phyloP scores from a whole-genome alignment of 768 basidiomycete genomes.

The Cantharellus cinnabarinus region DNA sequence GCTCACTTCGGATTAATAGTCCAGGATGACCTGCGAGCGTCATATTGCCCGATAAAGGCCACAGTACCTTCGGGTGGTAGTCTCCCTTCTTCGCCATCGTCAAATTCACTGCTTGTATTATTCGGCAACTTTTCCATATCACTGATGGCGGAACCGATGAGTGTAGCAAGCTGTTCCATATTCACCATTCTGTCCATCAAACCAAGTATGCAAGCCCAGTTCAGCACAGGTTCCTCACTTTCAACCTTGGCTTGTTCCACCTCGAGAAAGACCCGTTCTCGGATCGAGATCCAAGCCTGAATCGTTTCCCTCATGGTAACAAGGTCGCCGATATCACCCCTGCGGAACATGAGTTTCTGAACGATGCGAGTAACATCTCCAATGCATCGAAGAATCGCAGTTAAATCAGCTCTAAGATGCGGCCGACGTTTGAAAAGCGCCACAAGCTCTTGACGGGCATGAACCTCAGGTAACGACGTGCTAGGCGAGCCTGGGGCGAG shows the following conservation, averaged over 20 bases:
- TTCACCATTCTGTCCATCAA: conserved; percentile 33
- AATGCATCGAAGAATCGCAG: conserved; percentile 29
- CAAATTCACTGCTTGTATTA: conserved; percentile 10
- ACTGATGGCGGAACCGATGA: conserved; percentile 33
- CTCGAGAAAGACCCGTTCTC: conserved; percentile 33
- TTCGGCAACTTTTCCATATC: conserved; percentile 13
- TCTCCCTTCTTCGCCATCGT: conserved; percentile 2
- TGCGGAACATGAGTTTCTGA: conserved; percentile 52
- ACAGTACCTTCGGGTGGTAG: not conserved
- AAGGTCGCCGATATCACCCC: conserved; percentile 47
- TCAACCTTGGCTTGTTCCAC: not conserved
- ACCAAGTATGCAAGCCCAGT: conserved; percentile 24
- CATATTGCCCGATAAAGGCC: not conserved
- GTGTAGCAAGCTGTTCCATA: conserved; percentile 31
- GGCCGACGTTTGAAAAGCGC: conserved; percentile 41
- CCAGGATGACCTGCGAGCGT: conserved; percentile 16
- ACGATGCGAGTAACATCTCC: conserved; percentile 60
- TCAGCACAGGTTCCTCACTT: conserved; percentile 23
- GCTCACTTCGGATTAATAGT: conserved; percentile 45
- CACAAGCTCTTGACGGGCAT: conserved; percentile 55
- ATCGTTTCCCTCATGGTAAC: conserved; percentile 43
- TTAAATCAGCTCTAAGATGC: conserved; percentile 45
- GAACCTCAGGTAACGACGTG: conserved; percentile 51
- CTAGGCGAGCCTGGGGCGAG: conserved; percentile 54
- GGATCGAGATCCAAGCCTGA: conserved; percentile 34